Evolutionary conservation across 257 asterid species (phyloP), one percentile per base, ranked within the genome.

Genomic region (Scutellaria galericulata): DNA sequence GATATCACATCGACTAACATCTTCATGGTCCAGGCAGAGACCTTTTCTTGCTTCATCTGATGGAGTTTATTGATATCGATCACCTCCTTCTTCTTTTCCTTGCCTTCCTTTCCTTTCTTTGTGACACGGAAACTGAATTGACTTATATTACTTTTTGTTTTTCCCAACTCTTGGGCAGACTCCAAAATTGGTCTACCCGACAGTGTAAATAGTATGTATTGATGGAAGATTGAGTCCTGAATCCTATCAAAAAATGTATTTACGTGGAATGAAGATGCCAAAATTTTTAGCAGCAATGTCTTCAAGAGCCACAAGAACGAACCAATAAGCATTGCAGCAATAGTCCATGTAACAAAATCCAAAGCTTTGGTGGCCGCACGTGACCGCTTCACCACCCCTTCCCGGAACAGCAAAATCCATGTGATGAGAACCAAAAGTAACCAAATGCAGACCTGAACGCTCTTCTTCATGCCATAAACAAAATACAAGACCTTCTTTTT

Each of bases 11-110:
- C 98, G 47, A 91, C 87, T 64, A 94, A 78, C 97, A 88, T 91
- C 70, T 94, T 94, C 93, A 94, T 88, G 24, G 98, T 94, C 96
- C 93, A 94, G 7, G 98, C 96, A 31, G 98, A 84, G 64, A 94
- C 96, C 84, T 94, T 94, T 71, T 87, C 97, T 69, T 85, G 92
- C 80, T 86, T 94, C 97, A 94, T 91, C 77, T 78, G 86, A 77
- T 91, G 97, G 44, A 91, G 91, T 76, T 84, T 89, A 70, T 80
- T 86, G 14, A 94, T 86, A 81, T 94, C 96, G 45, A 94, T 83
- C 61, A 85, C 84, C 52, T 79, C 84, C 67, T 84, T 85, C 79
- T 87, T 79, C 84, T 86, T 87, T 66, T 84, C 84, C 53, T 82
- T 83, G n/a, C 90, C 97, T 54, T 88, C 94, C 77, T 89, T 89